A percentile compares a stretch with the other conserved stretches of the same genome.
These are phyloP conservation scores for Globomyces pollinis-pini DNA, from an alignment of 192 early-diverging fungal species.

Conservation along the genomic window DNA sequence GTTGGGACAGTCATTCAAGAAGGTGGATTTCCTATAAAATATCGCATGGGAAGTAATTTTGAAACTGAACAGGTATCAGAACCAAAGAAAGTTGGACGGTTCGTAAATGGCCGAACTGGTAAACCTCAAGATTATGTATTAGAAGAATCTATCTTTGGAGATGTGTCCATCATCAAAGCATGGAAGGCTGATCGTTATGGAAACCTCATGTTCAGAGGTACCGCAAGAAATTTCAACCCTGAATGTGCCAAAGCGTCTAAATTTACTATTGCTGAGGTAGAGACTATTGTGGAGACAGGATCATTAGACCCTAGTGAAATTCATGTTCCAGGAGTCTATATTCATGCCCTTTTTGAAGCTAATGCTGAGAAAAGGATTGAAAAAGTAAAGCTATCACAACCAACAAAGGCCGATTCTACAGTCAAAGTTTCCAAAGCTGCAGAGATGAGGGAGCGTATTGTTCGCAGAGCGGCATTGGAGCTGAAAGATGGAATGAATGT, in stretches of 20 bases:
- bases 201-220: constrained; percentile 61
- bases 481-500: constrained; percentile 66
- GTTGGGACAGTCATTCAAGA: constrained; percentile 60
- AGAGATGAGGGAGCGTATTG: constrained; percentile 54
- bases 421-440: constrained; percentile 28
- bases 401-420: neutral
- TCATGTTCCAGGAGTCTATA: constrained; percentile 66
- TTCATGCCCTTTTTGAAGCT: constrained; percentile 65
- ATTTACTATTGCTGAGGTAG: constrained; percentile 71
- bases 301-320: constrained; percentile 60
- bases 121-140: constrained; percentile 63
- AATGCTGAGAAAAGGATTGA: constrained; percentile 67
- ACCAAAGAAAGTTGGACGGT: constrained; percentile 60
- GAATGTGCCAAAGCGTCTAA: constrained; percentile 67
- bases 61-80: constrained; percentile 44
- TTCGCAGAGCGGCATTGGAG: constrained; percentile 68
- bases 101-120: constrained; percentile 16
- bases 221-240: constrained; percentile 72
- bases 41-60: constrained; percentile 40
- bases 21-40: constrained; percentile 70
- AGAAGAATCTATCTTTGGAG: constrained; percentile 69
- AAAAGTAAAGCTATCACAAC: neutral
- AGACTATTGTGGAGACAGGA: constrained; percentile 69
- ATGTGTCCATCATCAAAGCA: constrained; percentile 73
- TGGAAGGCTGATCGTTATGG: constrained; percentile 77